These are phyloP conservation scores for Hymenoscyphus linearis DNA, from an alignment of 2,329 filamentous ascomycete species.

Conservation along the genomic window DNA sequence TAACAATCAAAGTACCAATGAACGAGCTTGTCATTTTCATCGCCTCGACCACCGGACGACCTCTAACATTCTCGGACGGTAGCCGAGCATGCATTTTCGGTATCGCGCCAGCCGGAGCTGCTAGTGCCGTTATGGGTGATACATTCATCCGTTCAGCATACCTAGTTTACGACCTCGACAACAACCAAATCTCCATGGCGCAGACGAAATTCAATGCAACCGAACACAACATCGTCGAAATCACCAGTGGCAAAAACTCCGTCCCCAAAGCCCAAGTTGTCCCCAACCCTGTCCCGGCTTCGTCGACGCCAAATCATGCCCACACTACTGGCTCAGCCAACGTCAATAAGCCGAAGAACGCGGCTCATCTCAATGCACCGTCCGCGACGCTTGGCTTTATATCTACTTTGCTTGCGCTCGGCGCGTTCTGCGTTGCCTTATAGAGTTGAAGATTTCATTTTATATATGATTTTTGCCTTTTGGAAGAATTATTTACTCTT, in stretches of 20 bases:
- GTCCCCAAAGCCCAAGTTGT: slow-evolving; percentile 53
- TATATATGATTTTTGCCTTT: neutral
- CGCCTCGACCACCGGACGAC: slow-evolving; percentile 39
- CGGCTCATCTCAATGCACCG: slow-evolving; percentile 11
- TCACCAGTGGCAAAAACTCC: slow-evolving; percentile 41
- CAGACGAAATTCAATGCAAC: slow-evolving; percentile 59
- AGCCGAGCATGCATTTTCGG: slow-evolving; percentile 60
- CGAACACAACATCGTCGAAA: slow-evolving; percentile 47
- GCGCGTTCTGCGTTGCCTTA: slow-evolving; percentile 26
- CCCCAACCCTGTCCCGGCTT: slow-evolving; percentile 44
- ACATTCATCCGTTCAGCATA: slow-evolving; percentile 72
- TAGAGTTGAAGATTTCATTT: neutral
- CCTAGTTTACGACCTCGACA: slow-evolving; percentile 68
- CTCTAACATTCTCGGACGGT: slow-evolving; percentile 49
- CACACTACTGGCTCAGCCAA: slow-evolving; percentile 13
- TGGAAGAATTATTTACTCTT: neutral
- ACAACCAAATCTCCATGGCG: slow-evolving; percentile 66
- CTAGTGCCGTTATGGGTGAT: slow-evolving; percentile 63
- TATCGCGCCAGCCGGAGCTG: slow-evolving; percentile 51
- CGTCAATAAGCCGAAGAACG: slow-evolving; percentile 10
- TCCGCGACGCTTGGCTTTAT: slow-evolving; percentile 18
- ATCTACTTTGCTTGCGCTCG: slow-evolving; percentile 20
- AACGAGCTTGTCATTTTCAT: slow-evolving; percentile 54
- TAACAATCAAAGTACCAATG: slow-evolving; percentile 50
- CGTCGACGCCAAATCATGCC: slow-evolving; percentile 24